These are phyloP conservation scores for Microthyrium microscopicum DNA, from an alignment of 2,329 filamentous ascomycete genomes.

Conservation along the genomic window DNA sequence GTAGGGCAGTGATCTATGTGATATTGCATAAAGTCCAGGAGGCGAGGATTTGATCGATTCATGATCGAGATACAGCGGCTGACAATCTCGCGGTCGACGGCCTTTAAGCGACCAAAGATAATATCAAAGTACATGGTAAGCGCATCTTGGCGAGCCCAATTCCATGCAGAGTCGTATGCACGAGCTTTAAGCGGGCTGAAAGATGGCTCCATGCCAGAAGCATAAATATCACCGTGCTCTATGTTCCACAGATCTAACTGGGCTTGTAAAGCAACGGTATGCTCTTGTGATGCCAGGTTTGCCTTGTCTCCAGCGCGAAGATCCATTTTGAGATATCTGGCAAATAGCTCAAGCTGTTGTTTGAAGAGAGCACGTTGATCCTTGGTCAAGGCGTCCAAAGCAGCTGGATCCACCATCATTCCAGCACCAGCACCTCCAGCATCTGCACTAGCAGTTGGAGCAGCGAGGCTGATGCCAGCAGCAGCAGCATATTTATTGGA, in stretches of 20 bases:
- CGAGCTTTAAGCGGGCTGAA: conserved; percentile 90
- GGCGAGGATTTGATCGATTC: conserved; percentile 92
- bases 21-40: conserved; percentile 98
- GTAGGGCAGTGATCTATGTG: conserved; percentile 98
- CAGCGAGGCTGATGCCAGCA: conserved; percentile 69
- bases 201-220: conserved; percentile 79
- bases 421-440: conserved; percentile 56
- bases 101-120: conserved; percentile 87
- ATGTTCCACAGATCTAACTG: conserved; percentile 90
- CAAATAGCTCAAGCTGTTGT: conserved; percentile 90
- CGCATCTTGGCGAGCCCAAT: conserved; percentile 95
- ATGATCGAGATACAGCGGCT: conserved; percentile 98
- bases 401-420: conserved; percentile 99
- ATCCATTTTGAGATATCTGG: conserved; percentile 93
- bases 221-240: conserved; percentile 95
- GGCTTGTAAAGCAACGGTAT: conserved; percentile 71
- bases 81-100: conserved; percentile 92
- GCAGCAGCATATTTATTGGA: conserved; percentile 76
- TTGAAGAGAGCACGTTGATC: conserved; percentile 94
- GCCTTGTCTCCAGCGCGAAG: conserved; percentile 93
- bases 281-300: conserved; percentile 67
- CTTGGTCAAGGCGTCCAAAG: conserved; percentile 91
- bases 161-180: conserved; percentile 97
- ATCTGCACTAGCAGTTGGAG: conserved; percentile 53
- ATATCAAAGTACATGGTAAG: conserved; percentile 99